Evolutionary conservation across 2,329 filamentous ascomycete genomes (phyloP).

Genomic region (Esteya vermicola): DNA sequence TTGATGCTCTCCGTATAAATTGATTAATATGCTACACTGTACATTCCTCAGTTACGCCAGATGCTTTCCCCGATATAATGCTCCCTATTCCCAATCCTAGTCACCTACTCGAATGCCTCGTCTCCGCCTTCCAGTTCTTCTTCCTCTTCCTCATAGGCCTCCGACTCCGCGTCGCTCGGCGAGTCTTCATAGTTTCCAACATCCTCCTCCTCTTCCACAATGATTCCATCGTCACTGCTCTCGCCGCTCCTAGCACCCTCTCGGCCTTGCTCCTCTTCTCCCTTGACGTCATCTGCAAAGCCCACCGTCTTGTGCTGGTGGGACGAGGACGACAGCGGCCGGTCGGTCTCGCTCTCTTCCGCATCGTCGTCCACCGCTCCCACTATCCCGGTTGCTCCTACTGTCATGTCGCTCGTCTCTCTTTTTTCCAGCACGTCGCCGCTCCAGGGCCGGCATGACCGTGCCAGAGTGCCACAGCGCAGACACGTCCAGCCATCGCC

Average conservation of each 20-base stretch:
- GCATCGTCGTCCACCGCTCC: neutral
- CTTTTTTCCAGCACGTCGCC: constrained; percentile 64
- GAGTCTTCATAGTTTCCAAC: neutral
- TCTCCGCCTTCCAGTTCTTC: constrained; percentile 5
- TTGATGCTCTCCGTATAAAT: no score
- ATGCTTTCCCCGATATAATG: no score
- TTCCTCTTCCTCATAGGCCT: constrained; percentile 17
- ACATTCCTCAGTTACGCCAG: no score
- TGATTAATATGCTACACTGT: no score
- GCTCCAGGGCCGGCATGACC: constrained; percentile 79
- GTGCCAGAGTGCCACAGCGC: constrained; percentile 70
- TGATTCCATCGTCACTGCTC: neutral
- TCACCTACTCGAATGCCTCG: constrained; percentile 10
- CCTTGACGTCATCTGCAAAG: constrained; percentile 41
- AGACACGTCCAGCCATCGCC: constrained; percentile 90
- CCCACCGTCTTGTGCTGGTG: constrained; percentile 40
- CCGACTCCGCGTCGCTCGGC: constrained; percentile 12
- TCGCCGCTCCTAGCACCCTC: constrained; percentile 10
- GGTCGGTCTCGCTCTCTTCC: neutral
- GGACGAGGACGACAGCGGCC: neutral
- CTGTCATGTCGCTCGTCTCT: neutral
- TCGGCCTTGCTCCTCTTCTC: constrained; percentile 14
- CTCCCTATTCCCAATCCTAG: neutral
- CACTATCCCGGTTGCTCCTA: neutral
- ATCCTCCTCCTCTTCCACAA: neutral